Conservation (phyloP, 2,329 filamentous ascomycete species). For the Ceratocystis cacaofunesta region DNA sequence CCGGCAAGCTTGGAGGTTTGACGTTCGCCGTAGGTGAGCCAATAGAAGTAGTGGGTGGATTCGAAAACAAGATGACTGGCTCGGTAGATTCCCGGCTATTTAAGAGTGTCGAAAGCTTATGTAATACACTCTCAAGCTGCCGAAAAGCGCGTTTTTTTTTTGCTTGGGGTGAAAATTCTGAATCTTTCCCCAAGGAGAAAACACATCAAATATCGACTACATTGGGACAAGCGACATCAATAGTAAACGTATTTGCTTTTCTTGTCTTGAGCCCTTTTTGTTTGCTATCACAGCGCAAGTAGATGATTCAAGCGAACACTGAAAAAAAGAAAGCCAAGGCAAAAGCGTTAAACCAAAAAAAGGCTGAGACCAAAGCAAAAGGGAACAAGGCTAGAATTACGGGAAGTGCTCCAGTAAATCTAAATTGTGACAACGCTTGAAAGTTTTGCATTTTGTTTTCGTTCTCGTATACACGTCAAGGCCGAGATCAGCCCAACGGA, state of each 20-base stretch:
- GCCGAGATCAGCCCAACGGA: background rate
- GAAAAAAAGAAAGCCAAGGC: background rate
- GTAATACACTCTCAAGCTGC: no score
- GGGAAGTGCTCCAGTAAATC: background rate
- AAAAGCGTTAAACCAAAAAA: background rate
- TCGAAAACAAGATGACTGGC: no score
- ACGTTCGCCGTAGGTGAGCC: no score
- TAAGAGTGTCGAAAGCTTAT: no score
- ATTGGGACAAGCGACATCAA: background rate
- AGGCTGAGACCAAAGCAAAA: background rate
- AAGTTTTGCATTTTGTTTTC: background rate
- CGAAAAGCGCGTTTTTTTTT: no score
- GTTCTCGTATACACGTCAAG: background rate
- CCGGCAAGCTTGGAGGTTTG: no score
- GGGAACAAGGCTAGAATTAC: background rate
- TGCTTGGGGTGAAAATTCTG: background rate
- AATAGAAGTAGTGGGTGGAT: no score
- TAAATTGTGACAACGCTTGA: background rate
- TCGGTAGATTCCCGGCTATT: no score
- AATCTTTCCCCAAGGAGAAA: background rate
- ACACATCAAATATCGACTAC: background rate
- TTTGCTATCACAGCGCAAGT: background rate
- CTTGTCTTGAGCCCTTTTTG: background rate
- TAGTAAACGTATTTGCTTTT: background rate
- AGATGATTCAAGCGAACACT: slow-evolving; percentile 4